Base-by-base conservation (phyloP, 1,284 basidiomycete species). In the Anthracocystis panici-leucophaei region DNA sequence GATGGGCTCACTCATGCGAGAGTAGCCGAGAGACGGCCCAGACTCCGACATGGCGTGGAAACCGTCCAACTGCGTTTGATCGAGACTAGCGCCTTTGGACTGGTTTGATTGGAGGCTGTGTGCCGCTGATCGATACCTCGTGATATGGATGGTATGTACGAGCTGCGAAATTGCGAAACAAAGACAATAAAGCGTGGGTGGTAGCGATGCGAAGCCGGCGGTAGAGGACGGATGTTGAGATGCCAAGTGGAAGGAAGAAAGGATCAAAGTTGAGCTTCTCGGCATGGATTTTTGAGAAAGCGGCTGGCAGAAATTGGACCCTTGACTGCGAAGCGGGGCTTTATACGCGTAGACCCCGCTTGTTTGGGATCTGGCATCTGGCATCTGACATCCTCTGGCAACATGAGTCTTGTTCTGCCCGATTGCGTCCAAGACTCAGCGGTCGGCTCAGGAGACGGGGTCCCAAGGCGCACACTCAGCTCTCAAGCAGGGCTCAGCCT, bases 241-340 rank as follows among this genome's bases (percentile, higher is more conserved):
- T 27, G 7, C 27, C 27, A 27, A 27, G 27, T 27, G 27, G 3
- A 25, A 44, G 7, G 55, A 53, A 54, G 52, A 12, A 38, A 21
- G 49, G 21, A 31, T 33, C 31, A 21, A n/a, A 20, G 46, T 23
- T 44, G 27, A 52, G 41, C 21, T 21, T 18, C 8, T 35, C 50
- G 57, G 31, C 50, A 27, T 29, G 40, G 21, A 20, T 35, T 45
- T 60, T 53, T 50, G 18, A 29, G 29, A 25, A 50, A 45, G 50
- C 48, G 48, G 48, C 52, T 57, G 40, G 21, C 20, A 27, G 40
- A 58, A 51, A 46, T 58, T 63, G 66, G 66, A 69, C 66, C 66
- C 66, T 69, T 23, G 56, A 67, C 29, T 33, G 31, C n/a, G 10
- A 35, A 50, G 31, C 12, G 11, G 9, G n/a, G 31, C 35, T 48